phyloP scores from a whole-genome alignment of 257 asterid species.

The Striga asiatica region DNA sequence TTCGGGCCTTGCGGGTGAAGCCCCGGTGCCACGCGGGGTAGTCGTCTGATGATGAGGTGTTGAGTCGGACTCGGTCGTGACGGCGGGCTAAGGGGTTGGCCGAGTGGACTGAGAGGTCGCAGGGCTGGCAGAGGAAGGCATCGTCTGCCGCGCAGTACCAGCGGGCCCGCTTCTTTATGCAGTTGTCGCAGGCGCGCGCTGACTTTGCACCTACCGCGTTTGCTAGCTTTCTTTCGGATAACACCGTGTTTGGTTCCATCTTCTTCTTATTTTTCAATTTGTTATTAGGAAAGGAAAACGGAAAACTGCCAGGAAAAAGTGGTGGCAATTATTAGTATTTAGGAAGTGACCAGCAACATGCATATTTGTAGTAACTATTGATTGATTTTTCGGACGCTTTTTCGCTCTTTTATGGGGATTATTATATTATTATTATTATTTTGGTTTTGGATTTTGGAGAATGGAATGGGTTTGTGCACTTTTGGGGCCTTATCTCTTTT shows the following conservation, averaged over 20 bases:
- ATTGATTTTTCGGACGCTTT: not conserved
- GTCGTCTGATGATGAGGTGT: conserved; percentile 17
- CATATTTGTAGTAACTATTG: conserved; percentile 36
- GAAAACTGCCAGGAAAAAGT: not conserved
- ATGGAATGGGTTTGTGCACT: conserved; percentile 23
- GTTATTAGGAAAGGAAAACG: not conserved
- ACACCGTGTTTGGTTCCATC: conserved; percentile 28
- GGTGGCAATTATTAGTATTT: conserved; percentile 27
- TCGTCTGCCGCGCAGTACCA: conserved; percentile 85
- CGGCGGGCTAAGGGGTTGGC: conserved; percentile 69
- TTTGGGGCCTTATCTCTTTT: conserved; percentile 48
- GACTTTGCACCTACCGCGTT: conserved; percentile 54
- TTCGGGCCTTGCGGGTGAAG: conserved; percentile 54
- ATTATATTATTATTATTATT: conserved; percentile 11
- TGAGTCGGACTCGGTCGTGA: conserved; percentile 72
- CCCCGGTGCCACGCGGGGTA: conserved; percentile 51
- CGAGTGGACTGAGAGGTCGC: conserved; percentile 68
- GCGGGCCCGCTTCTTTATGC: conserved; percentile 49
- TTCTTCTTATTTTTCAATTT: not conserved
- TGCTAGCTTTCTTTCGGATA: conserved; percentile 36
- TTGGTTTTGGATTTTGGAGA: conserved; percentile 21
- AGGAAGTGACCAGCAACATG: conserved; percentile 40
- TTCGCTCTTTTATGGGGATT: not conserved
- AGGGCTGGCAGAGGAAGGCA: conserved; percentile 66
- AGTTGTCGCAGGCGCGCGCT: conserved; percentile 65